A percentile compares a stretch with the other conserved stretches of the same genome.
Conservation (phyloP, 2,329 filamentous ascomycete genomes). For the Dactylonectria estremocensis region DNA sequence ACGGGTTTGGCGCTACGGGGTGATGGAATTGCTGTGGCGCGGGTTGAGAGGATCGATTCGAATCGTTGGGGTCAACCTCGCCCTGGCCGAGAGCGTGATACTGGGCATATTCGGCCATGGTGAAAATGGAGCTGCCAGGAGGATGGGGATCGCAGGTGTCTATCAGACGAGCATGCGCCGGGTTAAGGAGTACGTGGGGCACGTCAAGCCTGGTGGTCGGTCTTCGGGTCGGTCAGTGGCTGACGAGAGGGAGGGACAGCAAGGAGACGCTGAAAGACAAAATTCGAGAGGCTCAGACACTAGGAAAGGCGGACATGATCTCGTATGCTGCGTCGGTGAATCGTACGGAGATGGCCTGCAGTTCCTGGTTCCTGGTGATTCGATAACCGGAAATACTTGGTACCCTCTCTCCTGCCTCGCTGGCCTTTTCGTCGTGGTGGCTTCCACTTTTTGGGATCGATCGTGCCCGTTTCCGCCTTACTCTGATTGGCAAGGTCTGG, state of each 20-base stretch:
- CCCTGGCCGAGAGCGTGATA: constrained; percentile 72
- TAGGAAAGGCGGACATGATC: constrained; percentile 42
- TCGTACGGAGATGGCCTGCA: constrained; percentile 22
- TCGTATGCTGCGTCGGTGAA: constrained; percentile 30
- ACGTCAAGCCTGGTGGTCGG: constrained; percentile 31
- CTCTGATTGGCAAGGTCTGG: constrained; percentile 44
- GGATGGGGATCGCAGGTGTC: constrained; percentile 40
- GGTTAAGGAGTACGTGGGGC: constrained; percentile 50
- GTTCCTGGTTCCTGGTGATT: constrained; percentile 25
- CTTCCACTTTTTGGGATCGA: constrained; percentile 42
- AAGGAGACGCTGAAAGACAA: constrained; percentile 38
- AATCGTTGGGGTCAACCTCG: constrained; percentile 70
- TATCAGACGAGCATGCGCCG: constrained; percentile 49
- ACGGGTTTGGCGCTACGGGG: constrained; percentile 67
- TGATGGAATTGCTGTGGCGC: constrained; percentile 70
- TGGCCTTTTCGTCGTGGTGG: constrained; percentile 49
- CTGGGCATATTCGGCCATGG: constrained; percentile 70
- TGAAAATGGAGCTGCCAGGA: constrained; percentile 36
- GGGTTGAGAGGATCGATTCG: constrained; percentile 66
- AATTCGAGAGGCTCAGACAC: constrained; percentile 41
- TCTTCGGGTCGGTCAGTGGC: constrained; percentile 29
- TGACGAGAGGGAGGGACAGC: constrained; percentile 20
- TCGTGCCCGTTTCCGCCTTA: constrained; percentile 44
- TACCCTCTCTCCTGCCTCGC: constrained; percentile 46
- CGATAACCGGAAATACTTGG: constrained; percentile 16